Evolutionary conservation across 768 basidiomycete genomes (phyloP), one percentile per base, ranked within the genome.

Genomic region (Russula emetica): DNA sequence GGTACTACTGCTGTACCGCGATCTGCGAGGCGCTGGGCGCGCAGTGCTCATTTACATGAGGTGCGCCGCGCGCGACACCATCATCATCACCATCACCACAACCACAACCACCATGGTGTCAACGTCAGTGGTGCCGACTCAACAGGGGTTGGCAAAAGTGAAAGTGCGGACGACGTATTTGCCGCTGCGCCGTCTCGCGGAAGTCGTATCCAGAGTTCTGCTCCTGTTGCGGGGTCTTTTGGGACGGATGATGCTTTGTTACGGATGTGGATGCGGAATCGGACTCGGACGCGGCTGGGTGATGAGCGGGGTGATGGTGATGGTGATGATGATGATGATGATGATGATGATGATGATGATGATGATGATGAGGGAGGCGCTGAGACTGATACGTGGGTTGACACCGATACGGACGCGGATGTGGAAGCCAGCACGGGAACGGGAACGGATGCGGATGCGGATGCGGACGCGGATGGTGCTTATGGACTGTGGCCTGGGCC

Each of bases 31-130:
- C 79, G 78, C 42, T 85, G 84, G 81, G 87, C 86, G 24, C 76
- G 84, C 42, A 85, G 78, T 0, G 84, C 88, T 3, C 88, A 90
- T 76, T 67, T 89, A 52, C 88, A 90, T 66, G 84, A 87, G 69
- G 82, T 88, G 62, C 79, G 76, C 58, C 50, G 62, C 24, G 49
- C 30, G n/a, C 67, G 50, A 2, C 44, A 55, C 0, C 58, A 49
- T 9, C 42, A 58, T 0, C 34, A 52, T 9, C 22, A 22, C 1
- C 38, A 26, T 14, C 47, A 49, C 20, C 40, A 42, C 40, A 42
- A 44, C 44, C n/a, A n/a, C 6, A 1, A n/a, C 1, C 18, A 14
- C 24, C 24, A 26, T 26, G n/a, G 16, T 9, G 24, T n/a, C 28
- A 13, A 22, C 3, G 55, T 13, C n/a, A 50, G 32, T 55, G 45